Base-by-base conservation (phyloP, 768 basidiomycete species). In the Suillus occidentalis region DNA sequence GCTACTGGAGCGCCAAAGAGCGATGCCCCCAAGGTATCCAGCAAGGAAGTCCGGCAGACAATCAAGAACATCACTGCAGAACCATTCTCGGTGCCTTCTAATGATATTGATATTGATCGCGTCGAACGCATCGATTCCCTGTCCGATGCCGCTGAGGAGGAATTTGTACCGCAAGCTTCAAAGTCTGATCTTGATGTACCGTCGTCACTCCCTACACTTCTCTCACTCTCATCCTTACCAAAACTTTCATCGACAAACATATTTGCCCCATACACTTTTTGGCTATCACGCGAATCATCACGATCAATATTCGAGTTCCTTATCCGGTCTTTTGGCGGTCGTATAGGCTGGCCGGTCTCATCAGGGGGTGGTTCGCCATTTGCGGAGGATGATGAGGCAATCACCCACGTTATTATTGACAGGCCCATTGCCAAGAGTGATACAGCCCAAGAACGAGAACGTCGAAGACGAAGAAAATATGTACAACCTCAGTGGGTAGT, bases 401-500 rank as follows among this genome's bases (percentile, higher is more conserved):
- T 99, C 71, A 99, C 97, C 1, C 97, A 99, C 78, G 89, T 99
- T 67, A 88, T 99, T 70, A 90, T 97, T 70, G 97, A 99, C 75
- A 85, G 97, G 52, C 97, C 97, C 2, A 67, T 86, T 40, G 77
- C 83, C 13, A 80, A 80, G 66, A 80, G 76, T 61, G 89, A 87
- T 71, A 82, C 84, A 1, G 68, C 80, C 18, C 86, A 85, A 61
- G 86, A 90, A 68, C 83, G 85, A 69, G 86, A 89, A 69, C 81
- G 84, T 50, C 82, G 87, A 43, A 78, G 83, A 52, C 86, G 86
- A 74, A 85, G 95, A 71, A 94, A 92, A 73, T 94, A 91, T 75
- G 85, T 99, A 20, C 97, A 99, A 76, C 97, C 97, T 13, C 97
- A 99, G 76, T 99, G 97, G 97, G 85, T 97, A 39, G 93, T 94